These are phyloP conservation scores for Fusarium verticillioides DNA, from an alignment of 2,329 filamentous ascomycete genomes.

Conservation along the genomic window DNA sequence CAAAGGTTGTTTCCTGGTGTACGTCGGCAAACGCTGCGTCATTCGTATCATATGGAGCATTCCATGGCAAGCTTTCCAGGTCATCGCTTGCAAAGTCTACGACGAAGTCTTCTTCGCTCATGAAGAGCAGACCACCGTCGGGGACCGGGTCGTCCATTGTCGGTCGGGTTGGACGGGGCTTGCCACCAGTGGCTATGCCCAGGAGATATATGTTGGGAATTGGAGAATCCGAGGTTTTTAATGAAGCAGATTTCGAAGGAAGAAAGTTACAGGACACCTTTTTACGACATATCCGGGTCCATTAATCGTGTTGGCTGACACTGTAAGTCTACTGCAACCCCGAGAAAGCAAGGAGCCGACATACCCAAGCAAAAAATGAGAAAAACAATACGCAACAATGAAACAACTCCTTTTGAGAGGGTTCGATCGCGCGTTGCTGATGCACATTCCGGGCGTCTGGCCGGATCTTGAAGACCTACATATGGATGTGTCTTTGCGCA, in stretches of 20 bases:
- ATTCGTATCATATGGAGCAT: not conserved
- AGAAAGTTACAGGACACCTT: constrained; percentile 10
- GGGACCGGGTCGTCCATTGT: not conserved
- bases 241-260: not conserved
- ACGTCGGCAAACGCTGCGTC: constrained; percentile 26
- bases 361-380: not conserved
- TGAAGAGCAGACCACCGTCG: not conserved
- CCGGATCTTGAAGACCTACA: not conserved
- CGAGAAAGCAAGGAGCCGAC: not conserved
- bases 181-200: not conserved
- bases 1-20: not conserved
- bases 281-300: constrained; percentile 22
- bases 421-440: not conserved
- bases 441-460: not conserved
- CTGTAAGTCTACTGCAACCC: rapidly evolving
- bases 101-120: not conserved
- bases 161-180: not conserved
- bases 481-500: not conserved
- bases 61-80: not conserved
- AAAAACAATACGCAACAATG: not conserved
- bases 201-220: not conserved
- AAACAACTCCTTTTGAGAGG: not conserved
- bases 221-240: not conserved
- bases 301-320: not conserved
- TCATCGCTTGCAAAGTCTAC: not conserved